Base-by-base conservation (phyloP, 2,329 filamentous ascomycete species). In the Teratosphaeria destructans region DNA sequence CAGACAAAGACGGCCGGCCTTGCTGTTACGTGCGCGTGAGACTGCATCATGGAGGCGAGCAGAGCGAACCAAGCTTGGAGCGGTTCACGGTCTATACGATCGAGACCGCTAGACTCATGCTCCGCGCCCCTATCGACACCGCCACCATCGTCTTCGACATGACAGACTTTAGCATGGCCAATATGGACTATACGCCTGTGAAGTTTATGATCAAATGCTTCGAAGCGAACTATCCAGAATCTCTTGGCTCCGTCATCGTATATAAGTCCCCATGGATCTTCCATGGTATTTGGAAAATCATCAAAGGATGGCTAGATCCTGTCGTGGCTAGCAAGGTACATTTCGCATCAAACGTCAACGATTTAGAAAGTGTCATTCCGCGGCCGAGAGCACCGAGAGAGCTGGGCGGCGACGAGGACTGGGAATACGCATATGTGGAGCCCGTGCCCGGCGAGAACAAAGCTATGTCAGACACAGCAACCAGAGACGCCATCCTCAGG, bases 121-220 rank as follows among this genome's bases (percentile, higher is more conserved):
- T 99, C 57, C 79, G 81, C 61, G 82, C 85, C 29, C 91, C 90
- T 0, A 83, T 95, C 32, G 94, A 97, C 70, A 99, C 94, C 61
- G 94, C 93, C 60, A 94, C 89, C 52, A 84, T 99, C 64, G 77
- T 99, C 54, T 99, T 99, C 70, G 94, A 99, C 73, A 93, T 99
- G 90, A 95, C 89, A 7, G 85, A 87, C 63, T 97, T 97, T 73
- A 89, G 88, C 19, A 81, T 97, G 77, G 87, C 92, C 16, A 99
- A 99, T 75, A 97, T 99, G 94, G 94, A 99, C 74, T 97, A 97
- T 73, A 84, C 89, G 0, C 93, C 94, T 1, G 90, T 99, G 60
- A 99, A 96, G 71, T 99, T 97, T 77, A 96, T 99, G 88, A 96
- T 99, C 75, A 95, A 96, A 75, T 96, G 92, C 74, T 99, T 99